Conservation (phyloP, 495 filamentous ascomycete genomes). For the Aspergillus bertholletiae region DNA sequence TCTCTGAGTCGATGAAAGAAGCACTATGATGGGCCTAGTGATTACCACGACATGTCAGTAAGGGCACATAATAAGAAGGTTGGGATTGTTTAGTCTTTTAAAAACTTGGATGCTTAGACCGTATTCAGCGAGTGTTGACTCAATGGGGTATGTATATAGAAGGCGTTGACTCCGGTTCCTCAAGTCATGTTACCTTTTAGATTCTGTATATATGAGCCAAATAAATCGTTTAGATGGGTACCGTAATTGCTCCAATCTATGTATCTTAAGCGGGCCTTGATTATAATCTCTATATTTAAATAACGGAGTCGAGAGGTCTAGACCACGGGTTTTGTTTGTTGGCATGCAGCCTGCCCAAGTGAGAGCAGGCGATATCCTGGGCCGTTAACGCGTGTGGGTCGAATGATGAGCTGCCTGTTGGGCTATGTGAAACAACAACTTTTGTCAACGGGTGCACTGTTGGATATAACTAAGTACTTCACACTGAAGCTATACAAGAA, state of each 20-base stretch:
- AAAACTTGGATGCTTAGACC: neutral
- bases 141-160: constrained; percentile 11
- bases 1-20: constrained; percentile 47
- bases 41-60: neutral
- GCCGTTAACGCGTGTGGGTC: too few relatives aligned
- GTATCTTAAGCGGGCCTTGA: too few relatives aligned
- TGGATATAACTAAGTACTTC: too few relatives aligned
- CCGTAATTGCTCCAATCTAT: neutral
- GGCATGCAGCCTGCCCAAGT: too few relatives aligned
- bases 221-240: neutral
- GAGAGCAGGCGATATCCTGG: too few relatives aligned
- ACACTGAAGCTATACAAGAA: neutral
- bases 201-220: constrained; percentile 14
- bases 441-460: too few relatives aligned
- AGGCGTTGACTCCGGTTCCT: constrained; percentile 15
- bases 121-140: neutral
- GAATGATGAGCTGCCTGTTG: too few relatives aligned
- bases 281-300: too few relatives aligned
- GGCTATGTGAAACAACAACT: too few relatives aligned
- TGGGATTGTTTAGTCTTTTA: neutral
- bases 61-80: neutral
- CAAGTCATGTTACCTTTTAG: constrained; percentile 7
- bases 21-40: constrained; percentile 32
- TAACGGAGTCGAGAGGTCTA: too few relatives aligned
- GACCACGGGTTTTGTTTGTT: too few relatives aligned